These are phyloP conservation scores for Penstemon davidsonii DNA, from an alignment of 257 asterid genomes.

Conservation along the genomic window DNA sequence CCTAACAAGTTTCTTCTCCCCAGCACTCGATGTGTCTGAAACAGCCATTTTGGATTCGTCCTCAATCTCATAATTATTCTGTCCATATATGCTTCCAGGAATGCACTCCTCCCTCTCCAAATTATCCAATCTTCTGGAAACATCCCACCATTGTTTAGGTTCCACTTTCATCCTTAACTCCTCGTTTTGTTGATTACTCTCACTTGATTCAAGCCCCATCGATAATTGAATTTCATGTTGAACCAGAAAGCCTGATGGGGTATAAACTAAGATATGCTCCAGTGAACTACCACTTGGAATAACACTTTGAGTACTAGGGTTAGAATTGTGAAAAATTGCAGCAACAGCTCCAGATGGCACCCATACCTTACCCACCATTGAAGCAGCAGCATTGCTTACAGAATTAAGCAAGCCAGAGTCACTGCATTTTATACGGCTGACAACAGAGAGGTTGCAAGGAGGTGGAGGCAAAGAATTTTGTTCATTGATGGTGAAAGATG, in stretches of 20 bases:
- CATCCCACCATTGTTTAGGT: constrained; percentile 49
- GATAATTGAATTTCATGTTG: constrained; percentile 40
- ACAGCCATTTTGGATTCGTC: constrained; percentile 9
- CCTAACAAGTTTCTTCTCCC: constrained; percentile 21
- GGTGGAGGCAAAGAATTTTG: constrained; percentile 30
- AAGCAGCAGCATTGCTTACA: constrained; percentile 35
- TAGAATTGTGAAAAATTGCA: constrained; percentile 38
- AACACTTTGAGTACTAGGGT: constrained; percentile 18
- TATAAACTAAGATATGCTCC: constrained; percentile 39
- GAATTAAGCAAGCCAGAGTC: constrained; percentile 38
- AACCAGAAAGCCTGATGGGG: constrained; percentile 45
- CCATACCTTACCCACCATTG: constrained; percentile 34
- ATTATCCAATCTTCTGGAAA: constrained; percentile 40
- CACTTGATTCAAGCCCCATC: constrained; percentile 27
- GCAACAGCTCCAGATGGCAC: constrained; percentile 46
- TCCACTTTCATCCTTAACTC: constrained; percentile 40
- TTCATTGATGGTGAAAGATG: constrained; percentile 31
- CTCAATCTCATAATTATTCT: constrained; percentile 22
- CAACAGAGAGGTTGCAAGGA: constrained; percentile 35
- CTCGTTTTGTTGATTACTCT: constrained; percentile 28
- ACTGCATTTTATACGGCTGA: constrained; percentile 36
- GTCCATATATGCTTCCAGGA: constrained; percentile 23
- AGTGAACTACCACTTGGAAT: constrained; percentile 20
- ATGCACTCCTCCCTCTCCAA: constrained; percentile 35
- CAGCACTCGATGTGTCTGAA: constrained; percentile 8